A percentile compares a stretch with the other conserved stretches of the same genome.
These are phyloP conservation scores for Dimargaris xerosporica DNA, from an alignment of 192 early-diverging fungal genomes.

Conservation along the genomic window DNA sequence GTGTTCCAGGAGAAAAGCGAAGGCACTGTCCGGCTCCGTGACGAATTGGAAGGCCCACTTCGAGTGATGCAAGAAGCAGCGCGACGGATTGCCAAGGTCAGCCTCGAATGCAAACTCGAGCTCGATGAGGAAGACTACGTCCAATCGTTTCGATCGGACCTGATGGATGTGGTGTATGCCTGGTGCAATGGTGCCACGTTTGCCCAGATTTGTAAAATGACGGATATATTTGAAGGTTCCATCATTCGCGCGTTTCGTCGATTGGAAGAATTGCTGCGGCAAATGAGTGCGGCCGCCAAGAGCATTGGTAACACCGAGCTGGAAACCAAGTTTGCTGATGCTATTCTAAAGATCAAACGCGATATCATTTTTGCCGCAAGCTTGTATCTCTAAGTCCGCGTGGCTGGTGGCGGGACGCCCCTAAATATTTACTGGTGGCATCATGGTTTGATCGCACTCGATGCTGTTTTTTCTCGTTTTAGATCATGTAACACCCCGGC, in stretches of 20 bases:
- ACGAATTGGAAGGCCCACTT: conserved; percentile 64
- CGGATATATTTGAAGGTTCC: conserved; percentile 86
- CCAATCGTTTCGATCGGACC: conserved; percentile 59
- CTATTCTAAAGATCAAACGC: conserved; percentile 81
- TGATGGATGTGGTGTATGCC: conserved; percentile 90
- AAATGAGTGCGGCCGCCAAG: conserved; percentile 83
- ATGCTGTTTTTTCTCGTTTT: no score
- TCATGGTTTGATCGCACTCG: no score
- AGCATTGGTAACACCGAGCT: conserved; percentile 87
- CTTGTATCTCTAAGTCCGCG: conserved; percentile 56
- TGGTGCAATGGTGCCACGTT: conserved; percentile 91
- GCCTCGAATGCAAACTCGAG: conserved; percentile 72
- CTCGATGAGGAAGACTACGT: conserved; percentile 86
- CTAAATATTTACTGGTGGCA: no score
- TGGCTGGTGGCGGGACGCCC: not conserved
- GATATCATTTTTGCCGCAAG: conserved; percentile 96
- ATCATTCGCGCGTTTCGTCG: conserved; percentile 79
- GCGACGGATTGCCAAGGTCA: conserved; percentile 66
- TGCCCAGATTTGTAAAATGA: conserved; percentile 86
- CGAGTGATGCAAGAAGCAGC: conserved; percentile 74
- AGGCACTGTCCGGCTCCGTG: conserved; percentile 35
- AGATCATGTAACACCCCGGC: no score
- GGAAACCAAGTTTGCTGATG: conserved; percentile 88
- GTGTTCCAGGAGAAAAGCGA: conserved; percentile 65
- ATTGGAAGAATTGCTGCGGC: conserved; percentile 78